Conservation (phyloP, 768 basidiomycete species). For the Agaricus blazei region DNA sequence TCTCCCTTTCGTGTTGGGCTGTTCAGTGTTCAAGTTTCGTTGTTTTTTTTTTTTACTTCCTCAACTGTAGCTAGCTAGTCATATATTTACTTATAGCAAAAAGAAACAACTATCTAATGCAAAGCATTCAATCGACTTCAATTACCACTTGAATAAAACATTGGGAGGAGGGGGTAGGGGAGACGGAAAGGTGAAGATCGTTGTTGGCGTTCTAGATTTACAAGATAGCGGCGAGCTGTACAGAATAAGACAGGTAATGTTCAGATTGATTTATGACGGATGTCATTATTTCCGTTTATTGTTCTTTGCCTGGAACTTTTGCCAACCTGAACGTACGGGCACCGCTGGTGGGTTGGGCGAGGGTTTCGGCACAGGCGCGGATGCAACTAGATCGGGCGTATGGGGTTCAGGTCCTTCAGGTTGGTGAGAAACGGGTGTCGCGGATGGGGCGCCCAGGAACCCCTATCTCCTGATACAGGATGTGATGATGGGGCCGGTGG, state of each 20-base stretch:
- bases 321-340: constrained; percentile 47
- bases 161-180: not conserved
- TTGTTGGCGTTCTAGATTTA: not conserved
- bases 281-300: constrained; percentile 23
- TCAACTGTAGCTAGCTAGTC: constrained; percentile 9
- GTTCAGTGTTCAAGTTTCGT: too few relatives aligned
- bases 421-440: constrained; percentile 15
- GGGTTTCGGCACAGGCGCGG: constrained; percentile 2
- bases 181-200: not conserved
- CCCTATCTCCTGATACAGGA: not conserved
- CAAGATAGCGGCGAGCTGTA: not conserved
- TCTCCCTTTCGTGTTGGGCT: not conserved
- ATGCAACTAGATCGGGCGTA: not conserved
- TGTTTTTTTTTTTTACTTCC: not conserved
- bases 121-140: not conserved
- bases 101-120: constrained; percentile 6
- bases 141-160: not conserved
- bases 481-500: constrained; percentile 13
- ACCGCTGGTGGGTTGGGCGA: constrained; percentile 19
- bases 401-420: not conserved
- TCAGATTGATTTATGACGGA: not conserved
- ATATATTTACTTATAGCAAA: constrained; percentile 7
- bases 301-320: constrained; percentile 46
- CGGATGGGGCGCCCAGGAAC: constrained; percentile 15
- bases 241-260: not conserved